Evolutionary conservation across 345 rosid species (phyloP).

Genomic region (Euphorbia pulcherrima): DNA sequence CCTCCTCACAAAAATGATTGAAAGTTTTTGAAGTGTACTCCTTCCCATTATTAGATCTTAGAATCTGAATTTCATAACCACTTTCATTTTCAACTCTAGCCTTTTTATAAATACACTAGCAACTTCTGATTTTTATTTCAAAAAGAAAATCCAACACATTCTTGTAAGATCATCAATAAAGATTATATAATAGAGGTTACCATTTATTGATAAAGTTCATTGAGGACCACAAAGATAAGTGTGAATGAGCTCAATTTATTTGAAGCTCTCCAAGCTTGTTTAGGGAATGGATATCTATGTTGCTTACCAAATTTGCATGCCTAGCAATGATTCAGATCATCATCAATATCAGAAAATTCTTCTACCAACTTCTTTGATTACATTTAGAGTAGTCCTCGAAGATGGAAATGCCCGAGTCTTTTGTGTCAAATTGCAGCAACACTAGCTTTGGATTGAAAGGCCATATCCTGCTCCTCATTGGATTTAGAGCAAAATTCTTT

Average conservation of each 20-base stretch:
- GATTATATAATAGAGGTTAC: no score
- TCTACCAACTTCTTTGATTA: no score
- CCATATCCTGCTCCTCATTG: no score
- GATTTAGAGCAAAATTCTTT: no score
- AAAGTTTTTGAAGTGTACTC: not conserved
- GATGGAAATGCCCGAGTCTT: no score
- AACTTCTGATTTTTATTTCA: not conserved
- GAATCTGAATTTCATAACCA: not conserved
- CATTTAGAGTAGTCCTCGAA: no score
- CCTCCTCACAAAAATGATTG: not conserved
- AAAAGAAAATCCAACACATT: not conserved
- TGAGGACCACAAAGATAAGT: not conserved
- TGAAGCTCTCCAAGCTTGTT: not conserved
- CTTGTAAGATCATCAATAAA: not conserved
- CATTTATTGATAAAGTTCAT: not conserved
- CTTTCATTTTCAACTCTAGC: not conserved
- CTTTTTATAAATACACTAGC: not conserved
- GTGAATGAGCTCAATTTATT: no score
- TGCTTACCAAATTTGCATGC: not conserved
- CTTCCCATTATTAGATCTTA: not conserved
- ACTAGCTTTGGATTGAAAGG: no score
- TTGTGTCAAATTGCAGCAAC: no score
- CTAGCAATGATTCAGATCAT: no score
- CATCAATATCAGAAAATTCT: no score
- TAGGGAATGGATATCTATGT: not conserved